Evolutionary conservation across 1,284 basidiomycete species (phyloP).

Genomic region (Melampsora abietis-canadensis): DNA sequence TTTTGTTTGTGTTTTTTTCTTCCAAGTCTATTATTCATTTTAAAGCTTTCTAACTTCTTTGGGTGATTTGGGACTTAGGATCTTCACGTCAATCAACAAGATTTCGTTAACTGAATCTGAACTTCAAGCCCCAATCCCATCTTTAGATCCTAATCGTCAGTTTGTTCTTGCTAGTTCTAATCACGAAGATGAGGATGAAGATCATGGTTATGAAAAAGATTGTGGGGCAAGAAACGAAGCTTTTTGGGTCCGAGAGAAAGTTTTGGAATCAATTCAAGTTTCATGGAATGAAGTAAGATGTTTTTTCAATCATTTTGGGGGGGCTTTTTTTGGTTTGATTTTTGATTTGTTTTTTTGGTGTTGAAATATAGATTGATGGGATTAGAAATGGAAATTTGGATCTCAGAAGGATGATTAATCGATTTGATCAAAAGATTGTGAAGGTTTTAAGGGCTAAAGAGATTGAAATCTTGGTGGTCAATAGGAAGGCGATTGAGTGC

Average conservation of each 20-base stretch:
- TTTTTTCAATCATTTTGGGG: not conserved
- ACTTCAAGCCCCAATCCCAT: slow-evolving; percentile 14
- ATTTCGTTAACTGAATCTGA: slow-evolving; percentile 14
- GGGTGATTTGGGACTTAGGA: slow-evolving; percentile 12
- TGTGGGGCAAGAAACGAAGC: not conserved
- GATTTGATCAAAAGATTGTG: not conserved
- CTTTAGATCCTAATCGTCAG: slow-evolving; percentile 27
- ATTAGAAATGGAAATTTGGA: not conserved
- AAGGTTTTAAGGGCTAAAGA: not conserved
- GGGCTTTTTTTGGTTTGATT: not conserved
- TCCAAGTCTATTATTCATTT: not conserved
- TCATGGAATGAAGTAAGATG: not conserved
- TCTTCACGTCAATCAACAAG: slow-evolving; percentile 13
- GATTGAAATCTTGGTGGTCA: not conserved
- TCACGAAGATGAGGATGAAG: not conserved
- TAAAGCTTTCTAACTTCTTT: not conserved
- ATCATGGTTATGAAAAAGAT: not conserved
- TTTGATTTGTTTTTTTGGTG: not conserved
- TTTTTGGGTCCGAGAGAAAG: slow-evolving; percentile 3
- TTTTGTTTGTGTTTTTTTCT: not conserved
- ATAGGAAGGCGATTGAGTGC: not conserved
- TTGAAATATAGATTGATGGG: not conserved
- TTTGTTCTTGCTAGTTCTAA: slow-evolving; percentile 7
- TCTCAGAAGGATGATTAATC: not conserved
- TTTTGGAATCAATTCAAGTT: slow-evolving; percentile 1